phyloP scores from a whole-genome alignment of 2,329 filamentous ascomycete species.

The Hypoxylon sp. region DNA sequence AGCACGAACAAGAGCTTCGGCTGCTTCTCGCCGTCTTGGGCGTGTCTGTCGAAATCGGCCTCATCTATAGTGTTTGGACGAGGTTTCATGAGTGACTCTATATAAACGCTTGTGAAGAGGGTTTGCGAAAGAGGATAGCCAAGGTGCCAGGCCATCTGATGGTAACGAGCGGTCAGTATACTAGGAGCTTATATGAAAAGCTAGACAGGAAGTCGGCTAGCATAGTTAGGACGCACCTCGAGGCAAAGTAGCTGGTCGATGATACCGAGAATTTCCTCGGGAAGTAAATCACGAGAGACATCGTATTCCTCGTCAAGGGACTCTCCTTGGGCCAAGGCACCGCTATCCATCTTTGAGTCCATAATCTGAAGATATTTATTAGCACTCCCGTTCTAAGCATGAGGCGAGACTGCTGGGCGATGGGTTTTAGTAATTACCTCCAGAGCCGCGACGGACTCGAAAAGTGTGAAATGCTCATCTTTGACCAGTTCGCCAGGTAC shows the following conservation, averaged over 20 bases:
- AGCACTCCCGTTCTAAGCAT: constrained; percentile 47
- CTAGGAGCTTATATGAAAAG: neutral
- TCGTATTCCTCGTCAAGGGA: constrained; percentile 88
- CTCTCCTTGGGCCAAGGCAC: constrained; percentile 81
- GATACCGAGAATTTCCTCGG: constrained; percentile 87
- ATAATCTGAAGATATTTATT: constrained; percentile 76
- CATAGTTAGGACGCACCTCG: constrained; percentile 68
- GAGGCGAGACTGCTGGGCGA: neutral
- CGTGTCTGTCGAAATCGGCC: constrained; percentile 69
- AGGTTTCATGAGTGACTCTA: constrained; percentile 84
- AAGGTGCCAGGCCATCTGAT: constrained; percentile 92
- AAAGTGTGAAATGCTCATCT: constrained; percentile 93
- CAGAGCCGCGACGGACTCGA: constrained; percentile 90
- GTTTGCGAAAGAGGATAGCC: constrained; percentile 97
- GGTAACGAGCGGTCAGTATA: constrained; percentile 19
- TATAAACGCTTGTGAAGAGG: constrained; percentile 89
- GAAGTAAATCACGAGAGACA: constrained; percentile 72
- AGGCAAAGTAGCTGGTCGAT: constrained; percentile 93
- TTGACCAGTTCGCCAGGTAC: constrained; percentile 87
- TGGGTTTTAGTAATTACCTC: constrained; percentile 61
- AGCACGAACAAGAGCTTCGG: constrained; percentile 72
- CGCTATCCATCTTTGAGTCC: constrained; percentile 99
- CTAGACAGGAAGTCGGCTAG: constrained; percentile 8
- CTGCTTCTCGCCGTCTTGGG: constrained; percentile 46
- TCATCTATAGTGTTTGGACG: constrained; percentile 72